Conservation (phyloP, 176 grass and related monocot genomes). For the Oryza brachyantha region DNA sequence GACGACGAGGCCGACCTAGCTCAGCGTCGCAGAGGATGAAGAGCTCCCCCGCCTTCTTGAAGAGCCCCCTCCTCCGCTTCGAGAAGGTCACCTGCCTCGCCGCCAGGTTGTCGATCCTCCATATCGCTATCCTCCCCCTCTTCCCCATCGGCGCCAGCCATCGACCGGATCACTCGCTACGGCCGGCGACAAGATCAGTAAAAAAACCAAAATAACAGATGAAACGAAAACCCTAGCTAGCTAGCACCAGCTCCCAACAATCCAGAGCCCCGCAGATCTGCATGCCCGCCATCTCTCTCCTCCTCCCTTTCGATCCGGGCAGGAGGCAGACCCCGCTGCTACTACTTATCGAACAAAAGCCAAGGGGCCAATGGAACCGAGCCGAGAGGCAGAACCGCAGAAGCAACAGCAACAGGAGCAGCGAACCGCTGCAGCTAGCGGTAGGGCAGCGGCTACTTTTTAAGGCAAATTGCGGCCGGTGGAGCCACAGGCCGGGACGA, state of each 20-base stretch:
- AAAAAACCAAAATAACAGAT: not conserved
- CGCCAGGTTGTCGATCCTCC: constrained; percentile 67
- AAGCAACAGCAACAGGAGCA: not conserved
- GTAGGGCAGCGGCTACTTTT: not conserved
- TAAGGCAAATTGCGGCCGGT: constrained; percentile 1
- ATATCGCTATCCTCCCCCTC: constrained; percentile 74
- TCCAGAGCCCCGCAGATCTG: constrained; percentile 38
- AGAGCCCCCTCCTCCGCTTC: constrained; percentile 71
- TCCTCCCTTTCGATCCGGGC: not conserved
- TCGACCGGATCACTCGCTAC: not conserved
- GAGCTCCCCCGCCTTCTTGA: constrained; percentile 91
- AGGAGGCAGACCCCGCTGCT: not conserved
- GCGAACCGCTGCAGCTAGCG: not conserved
- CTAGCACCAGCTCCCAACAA: too few species aligned
- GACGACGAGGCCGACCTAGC: constrained; percentile 70
- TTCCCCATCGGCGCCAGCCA: constrained; percentile 32
- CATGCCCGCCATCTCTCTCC: not conserved
- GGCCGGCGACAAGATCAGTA: not conserved
- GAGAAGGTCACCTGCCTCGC: constrained; percentile 86
- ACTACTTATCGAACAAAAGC: constrained; percentile 41
- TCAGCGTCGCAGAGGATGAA: constrained; percentile 79
- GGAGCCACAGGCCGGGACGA: not conserved
- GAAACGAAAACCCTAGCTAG: constrained; percentile 38
- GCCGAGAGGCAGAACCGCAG: not conserved
- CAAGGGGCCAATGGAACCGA: not conserved